Percentiles rank a stretch among this genome's conserved stretches.
phyloP scores from a whole-genome alignment of 1,284 basidiomycete genomes.

The Jaminaea rosea region DNA sequence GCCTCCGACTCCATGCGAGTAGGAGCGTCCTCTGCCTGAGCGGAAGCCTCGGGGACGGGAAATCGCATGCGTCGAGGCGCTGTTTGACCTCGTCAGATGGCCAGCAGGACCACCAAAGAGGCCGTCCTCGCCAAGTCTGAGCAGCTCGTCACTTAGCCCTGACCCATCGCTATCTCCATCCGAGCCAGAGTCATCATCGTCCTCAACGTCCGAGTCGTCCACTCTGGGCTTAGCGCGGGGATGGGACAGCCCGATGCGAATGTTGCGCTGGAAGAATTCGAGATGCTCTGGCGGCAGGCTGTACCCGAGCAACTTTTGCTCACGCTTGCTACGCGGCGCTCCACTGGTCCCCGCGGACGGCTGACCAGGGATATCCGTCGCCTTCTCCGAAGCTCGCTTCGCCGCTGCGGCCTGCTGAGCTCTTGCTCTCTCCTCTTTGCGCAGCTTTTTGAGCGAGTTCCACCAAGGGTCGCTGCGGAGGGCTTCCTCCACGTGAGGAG shows the following conservation, averaged over 20 bases:
- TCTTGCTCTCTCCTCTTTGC: slow-evolving; percentile 31
- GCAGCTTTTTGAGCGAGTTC: slow-evolving; percentile 35
- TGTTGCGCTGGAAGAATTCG: slow-evolving; percentile 42
- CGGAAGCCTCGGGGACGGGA: too few relatives aligned
- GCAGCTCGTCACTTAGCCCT: slow-evolving; percentile 5
- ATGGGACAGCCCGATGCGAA: slow-evolving; percentile 42
- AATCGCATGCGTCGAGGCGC: too few relatives aligned
- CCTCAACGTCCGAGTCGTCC: background rate
- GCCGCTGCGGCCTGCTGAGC: slow-evolving; percentile 22
- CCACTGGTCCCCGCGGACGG: background rate
- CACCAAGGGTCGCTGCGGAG: slow-evolving; percentile 43
- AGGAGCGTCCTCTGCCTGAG: background rate
- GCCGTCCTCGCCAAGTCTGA: slow-evolving; percentile 4
- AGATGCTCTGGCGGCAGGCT: slow-evolving; percentile 41
- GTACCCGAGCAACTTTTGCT: slow-evolving; percentile 28
- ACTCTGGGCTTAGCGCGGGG: slow-evolving; percentile 22
- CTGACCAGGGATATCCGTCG: background rate
- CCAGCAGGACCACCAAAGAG: slow-evolving; percentile 3
- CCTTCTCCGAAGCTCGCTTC: slow-evolving; percentile 17
- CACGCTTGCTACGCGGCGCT: slow-evolving; percentile 19
- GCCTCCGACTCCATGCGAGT: slow-evolving; percentile 1
- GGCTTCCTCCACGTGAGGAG: slow-evolving; percentile 20
- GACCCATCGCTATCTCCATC: background rate
- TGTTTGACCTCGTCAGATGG: too few relatives aligned
- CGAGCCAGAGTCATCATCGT: slow-evolving; percentile 2